Conservation (phyloP, 352 stramenopile species). For the Pythium phragmitis region DNA sequence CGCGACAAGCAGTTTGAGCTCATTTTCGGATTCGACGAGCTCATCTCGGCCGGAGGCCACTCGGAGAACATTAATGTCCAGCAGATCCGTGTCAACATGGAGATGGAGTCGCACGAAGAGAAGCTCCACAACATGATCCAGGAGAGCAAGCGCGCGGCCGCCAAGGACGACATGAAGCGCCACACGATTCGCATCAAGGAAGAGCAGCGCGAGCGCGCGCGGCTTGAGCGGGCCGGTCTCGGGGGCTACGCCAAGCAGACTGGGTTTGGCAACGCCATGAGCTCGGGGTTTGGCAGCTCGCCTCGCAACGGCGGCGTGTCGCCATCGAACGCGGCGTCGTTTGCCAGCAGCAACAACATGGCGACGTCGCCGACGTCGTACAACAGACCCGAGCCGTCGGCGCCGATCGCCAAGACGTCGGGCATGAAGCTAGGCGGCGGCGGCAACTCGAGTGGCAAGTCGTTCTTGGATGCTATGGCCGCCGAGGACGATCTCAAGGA, state of each 20-base stretch:
- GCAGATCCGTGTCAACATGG: conserved; percentile 96
- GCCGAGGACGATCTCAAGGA: conserved; percentile 86
- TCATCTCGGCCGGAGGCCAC: conserved; percentile 96
- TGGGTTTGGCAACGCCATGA: conserved; percentile 72
- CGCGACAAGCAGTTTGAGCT: conserved; percentile 98
- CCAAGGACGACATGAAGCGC: conserved; percentile 89
- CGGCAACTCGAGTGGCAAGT: conserved; percentile 61
- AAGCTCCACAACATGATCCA: conserved; percentile 98
- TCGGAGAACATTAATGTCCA: conserved; percentile 94
- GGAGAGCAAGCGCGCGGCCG: conserved; percentile 92
- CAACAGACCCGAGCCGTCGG: conserved; percentile 44
- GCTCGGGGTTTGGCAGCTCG: conserved; percentile 64
- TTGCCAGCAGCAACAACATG: conserved; percentile 29
- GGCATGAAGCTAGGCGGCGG: conserved; percentile 40
- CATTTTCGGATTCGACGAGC: conserved; percentile 99
- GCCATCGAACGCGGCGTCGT: conserved; percentile 30
- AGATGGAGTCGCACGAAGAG: conserved; percentile 99
- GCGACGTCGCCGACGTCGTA: conserved; percentile 72
- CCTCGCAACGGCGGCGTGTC: conserved; percentile 50
- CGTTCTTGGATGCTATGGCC: conserved; percentile 85
- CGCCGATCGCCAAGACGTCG: conserved; percentile 50
- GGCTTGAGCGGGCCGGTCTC: conserved; percentile 71
- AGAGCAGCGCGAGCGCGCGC: conserved; percentile 81
- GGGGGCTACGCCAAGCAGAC: conserved; percentile 55
- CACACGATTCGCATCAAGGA: conserved; percentile 87